Evolutionary conservation across 306 rosid genomes (phyloP).

Genomic region (Begonia peltatifolia): DNA sequence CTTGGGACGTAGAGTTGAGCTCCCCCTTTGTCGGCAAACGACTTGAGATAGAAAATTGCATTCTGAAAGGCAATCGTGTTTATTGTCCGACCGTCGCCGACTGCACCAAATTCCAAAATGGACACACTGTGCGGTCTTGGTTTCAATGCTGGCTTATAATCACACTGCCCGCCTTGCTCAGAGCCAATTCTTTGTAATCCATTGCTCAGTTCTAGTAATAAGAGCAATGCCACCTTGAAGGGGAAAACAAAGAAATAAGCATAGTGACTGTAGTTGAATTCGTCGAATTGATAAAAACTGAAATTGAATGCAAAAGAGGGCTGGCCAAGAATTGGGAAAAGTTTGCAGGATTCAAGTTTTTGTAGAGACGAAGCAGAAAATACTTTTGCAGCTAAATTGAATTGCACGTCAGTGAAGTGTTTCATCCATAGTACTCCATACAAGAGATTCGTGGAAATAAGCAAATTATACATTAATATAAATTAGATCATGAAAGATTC

Average conservation of each 20-base stretch:
- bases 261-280: not conserved
- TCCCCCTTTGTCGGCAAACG: conserved; percentile 95
- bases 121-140: conserved; percentile 96
- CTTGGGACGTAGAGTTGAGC: conserved; percentile 94
- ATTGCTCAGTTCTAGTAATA: conserved; percentile 66
- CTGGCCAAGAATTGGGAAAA: no score
- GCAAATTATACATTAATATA: no score
- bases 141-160: conserved; percentile 22
- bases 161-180: conserved; percentile 40
- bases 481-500: no score
- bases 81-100: conserved; percentile 85
- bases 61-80: conserved; percentile 92
- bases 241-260: conserved; percentile 5
- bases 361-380: no score
- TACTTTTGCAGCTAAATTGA: no score
- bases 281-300: no score
- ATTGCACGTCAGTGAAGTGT: no score
- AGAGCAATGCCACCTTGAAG: conserved; percentile 59
- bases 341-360: no score
- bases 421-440: no score
- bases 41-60: conserved; percentile 90
- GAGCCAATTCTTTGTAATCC: conserved; percentile 32
- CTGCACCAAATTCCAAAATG: conserved; percentile 85
- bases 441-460: no score
- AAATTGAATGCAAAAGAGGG: no score